Evolutionary conservation across 805 yeast genomes (phyloP), one percentile per base, ranked within the genome.

Genomic region (Millerozyma miso): DNA sequence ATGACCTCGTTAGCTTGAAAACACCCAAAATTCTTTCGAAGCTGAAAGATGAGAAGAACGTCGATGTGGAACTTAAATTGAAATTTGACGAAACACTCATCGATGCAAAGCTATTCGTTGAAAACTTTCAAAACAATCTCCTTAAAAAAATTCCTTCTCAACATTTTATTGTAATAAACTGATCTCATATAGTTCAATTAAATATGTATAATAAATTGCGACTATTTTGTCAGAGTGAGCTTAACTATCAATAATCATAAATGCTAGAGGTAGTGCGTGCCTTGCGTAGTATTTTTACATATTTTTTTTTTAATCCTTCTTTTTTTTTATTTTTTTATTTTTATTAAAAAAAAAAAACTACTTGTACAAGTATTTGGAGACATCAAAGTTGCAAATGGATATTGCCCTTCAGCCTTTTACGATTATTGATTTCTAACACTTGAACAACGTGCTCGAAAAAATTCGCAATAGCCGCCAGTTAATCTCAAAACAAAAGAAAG

Each of bases 41-140:
- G 3, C 49, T 47, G 4, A 26, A 40, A 13, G 40, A 40, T 3
- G 38, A 36, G 15, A 41, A 49, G 6, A 38, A 42, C 5, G 71
- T 60, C 3, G 55, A 53, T 33, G 65, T 69, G 38, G 59, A 58
- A 35, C 63, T 69, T 51, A 61, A 60, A 46, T 49, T 69, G 47
- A 65, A 59, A 48, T 59, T 47, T 46, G 58, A 67, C 50, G 59
- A 51, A 20, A 60, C 57, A 38, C 52, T 65, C 48, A 39, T 51
- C 20, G 75, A 69, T 48, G 52, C 74, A 18, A 60, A 56, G 45
- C 60, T 58, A 33, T 67, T 69, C 50, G 68, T 65, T 16, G 61
- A 53, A 8, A 48, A 41, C 41, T 69, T 69, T 53, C 61, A 67
- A 52, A 59, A 59, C 19, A 50, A 60, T 12, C 60, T 68, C 51